A percentile compares a stretch with the other conserved stretches of the same genome.
These are phyloP conservation scores for Cercospora sp. DNA, from an alignment of 2,329 filamentous ascomycete species.

Conservation along the genomic window DNA sequence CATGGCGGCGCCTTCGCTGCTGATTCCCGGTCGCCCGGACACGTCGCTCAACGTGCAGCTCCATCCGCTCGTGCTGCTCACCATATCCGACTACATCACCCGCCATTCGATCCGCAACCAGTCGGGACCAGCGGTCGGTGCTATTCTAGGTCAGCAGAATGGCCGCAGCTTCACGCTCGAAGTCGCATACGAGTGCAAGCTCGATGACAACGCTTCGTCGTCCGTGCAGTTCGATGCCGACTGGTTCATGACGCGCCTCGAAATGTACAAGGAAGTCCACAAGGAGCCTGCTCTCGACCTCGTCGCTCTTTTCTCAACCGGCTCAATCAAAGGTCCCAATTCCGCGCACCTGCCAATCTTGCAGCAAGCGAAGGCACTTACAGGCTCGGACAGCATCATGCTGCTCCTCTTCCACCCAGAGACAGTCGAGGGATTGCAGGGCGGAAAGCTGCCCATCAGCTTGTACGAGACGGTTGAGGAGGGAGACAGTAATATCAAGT, in stretches of 20 bases:
- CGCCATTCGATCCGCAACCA: conserved; percentile 79
- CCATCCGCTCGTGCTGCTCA: conserved; percentile 92
- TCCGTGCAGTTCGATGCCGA: conserved; percentile 63
- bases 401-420: conserved; percentile 83
- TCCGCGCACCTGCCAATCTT: conserved; percentile 70
- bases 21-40: conserved; percentile 58
- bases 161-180: conserved; percentile 89
- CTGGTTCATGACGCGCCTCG: conserved; percentile 76
- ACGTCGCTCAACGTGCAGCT: conserved; percentile 77
- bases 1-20: conserved; percentile 35
- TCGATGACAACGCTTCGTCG: conserved; percentile 49
- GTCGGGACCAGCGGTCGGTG: conserved; percentile 75
- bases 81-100: conserved; percentile 94
- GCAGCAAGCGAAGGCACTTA: conserved; percentile 58
- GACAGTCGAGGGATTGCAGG: conserved; percentile 55
- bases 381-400: conserved; percentile 75
- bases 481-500: conserved; percentile 71
- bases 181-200: conserved; percentile 83
- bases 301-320: conserved; percentile 67
- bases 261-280: conserved; percentile 89
- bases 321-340: conserved; percentile 70
- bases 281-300: conserved; percentile 75
- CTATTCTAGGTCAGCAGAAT: conserved; percentile 86
- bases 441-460: conserved; percentile 82
- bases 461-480: conserved; percentile 83